Evolutionary conservation across 352 stramenopile species (phyloP), one percentile per base, ranked within the genome.

Genomic region (Pythium aristosporum): DNA sequence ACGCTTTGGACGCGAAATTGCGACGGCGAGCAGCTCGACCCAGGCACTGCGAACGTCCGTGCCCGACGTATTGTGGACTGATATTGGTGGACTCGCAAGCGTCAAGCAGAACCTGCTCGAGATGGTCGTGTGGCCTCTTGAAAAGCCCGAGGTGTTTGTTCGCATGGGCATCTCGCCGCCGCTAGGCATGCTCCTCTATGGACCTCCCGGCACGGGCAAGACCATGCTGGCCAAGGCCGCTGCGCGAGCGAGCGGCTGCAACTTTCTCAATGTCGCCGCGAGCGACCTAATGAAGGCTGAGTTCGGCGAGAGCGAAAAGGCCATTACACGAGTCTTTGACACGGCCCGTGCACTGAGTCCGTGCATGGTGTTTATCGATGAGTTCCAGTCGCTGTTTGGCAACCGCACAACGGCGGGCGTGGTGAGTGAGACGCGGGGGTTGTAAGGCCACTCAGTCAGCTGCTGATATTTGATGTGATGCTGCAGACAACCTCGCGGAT

Each of bases 321-420:
- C 82, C 2, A 85, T 94, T 23, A 81, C 80, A 9, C 71, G 72
- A 3, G 74, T 80, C 3, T 96, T 96, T 36, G 79, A 89, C 44
- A 87, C 81, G 9, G 85, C 87, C 5, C 76, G 80, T 4, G 75
- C 80, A 4, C 63, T 92, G 15, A 92, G 82, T 72, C 87, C 87
- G 16, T 96, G 87, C 54, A 84, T 96, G 72, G 63, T 96, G 8
- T 96, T 96, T 63, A 90, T 96, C 41, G 87, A 96, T 53, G 87
- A 96, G 66, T 94, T 96, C 57, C 84, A 96, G 63, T 92, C 87
- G 11, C 59, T 96, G 0, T 96, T 96, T 62, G 87, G 84, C 5
- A 90, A 82, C 37, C 79, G 87, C 50, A 78, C 74, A n/a, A 92
- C 82, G 0, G 78, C 82, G 42, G 87, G 87, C 20, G 69, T 75